Conservation (phyloP, 192 early-diverging fungal genomes). For the Podila horticola region DNA sequence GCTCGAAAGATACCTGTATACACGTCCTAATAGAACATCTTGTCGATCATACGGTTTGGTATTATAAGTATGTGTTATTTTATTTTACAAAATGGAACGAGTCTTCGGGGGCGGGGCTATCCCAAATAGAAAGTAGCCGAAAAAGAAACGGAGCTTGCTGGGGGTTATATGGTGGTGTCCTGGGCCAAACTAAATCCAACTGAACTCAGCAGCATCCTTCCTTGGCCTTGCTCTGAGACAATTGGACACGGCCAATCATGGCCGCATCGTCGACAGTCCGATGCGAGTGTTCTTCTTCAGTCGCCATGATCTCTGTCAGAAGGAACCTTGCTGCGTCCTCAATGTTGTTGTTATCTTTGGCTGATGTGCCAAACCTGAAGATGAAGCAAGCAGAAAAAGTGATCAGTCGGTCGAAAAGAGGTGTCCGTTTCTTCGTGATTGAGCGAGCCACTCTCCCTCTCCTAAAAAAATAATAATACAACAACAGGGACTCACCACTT, state of each 20-base stretch:
- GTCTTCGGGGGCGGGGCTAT: no score
- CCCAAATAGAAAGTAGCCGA: no score
- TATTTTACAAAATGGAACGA: no score
- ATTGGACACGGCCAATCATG: constrained; percentile 19
- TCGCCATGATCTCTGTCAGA: constrained; percentile 52
- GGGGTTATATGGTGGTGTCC: neutral
- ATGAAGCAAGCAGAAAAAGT: neutral
- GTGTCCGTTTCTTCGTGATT: neutral
- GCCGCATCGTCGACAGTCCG: constrained; percentile 9
- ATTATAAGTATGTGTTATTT: neutral
- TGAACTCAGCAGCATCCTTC: constrained; percentile 29
- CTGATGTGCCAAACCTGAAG: constrained; percentile 68
- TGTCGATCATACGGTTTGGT: neutral
- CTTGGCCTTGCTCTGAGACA: constrained; percentile 35
- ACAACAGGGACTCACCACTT: constrained; percentile 53
- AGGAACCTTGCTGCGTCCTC: constrained; percentile 65
- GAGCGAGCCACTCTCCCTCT: no score
- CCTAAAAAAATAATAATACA: no score
- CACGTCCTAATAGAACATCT: neutral
- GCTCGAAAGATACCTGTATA: neutral
- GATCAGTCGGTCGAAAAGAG: neutral
- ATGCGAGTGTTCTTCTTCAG: constrained; percentile 46
- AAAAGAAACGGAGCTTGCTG: neutral
- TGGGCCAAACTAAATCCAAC: neutral
- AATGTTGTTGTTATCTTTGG: constrained; percentile 70